These are phyloP conservation scores for Phalaenopsis hybrid DNA, from an alignment of 116 monocot species.

Conservation along the genomic window DNA sequence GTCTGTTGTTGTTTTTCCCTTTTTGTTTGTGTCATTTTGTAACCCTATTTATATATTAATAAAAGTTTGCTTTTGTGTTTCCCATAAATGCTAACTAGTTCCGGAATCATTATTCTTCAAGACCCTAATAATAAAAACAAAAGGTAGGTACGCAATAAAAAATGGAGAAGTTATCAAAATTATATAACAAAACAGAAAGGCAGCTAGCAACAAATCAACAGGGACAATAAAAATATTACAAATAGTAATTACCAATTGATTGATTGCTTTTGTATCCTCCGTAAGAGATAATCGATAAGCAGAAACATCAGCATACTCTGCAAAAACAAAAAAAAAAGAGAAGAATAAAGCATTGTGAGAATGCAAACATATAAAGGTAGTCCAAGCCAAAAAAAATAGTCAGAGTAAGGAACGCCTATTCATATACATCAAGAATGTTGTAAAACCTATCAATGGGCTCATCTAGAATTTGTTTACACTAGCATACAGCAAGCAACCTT, in stretches of 20 bases:
- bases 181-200: neutral
- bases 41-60: too few species aligned
- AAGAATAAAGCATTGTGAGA: neutral
- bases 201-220: neutral
- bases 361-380: constrained; percentile 2
- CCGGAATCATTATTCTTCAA: neutral
- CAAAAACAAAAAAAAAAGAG: constrained; percentile 7
- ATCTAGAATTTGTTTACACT: neutral
- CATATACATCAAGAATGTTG: neutral
- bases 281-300: constrained; percentile 83
- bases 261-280: constrained; percentile 97
- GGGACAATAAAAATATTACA: neutral
- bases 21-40: too few species aligned
- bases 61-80: too few species aligned
- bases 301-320: constrained; percentile 96
- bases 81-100: too few species aligned
- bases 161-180: neutral
- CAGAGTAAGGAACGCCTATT: neutral
- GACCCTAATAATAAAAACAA: neutral
- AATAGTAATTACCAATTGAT: constrained; percentile 61
- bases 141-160: neutral
- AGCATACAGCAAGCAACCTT: neutral
- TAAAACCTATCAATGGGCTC: neutral
- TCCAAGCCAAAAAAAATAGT: neutral
- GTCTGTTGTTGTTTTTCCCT: too few species aligned